Percentiles rank a stretch among this genome's conserved stretches.
Conservation (phyloP, 2,329 filamentous ascomycete species). For the Orbilia ellipsospora region DNA sequence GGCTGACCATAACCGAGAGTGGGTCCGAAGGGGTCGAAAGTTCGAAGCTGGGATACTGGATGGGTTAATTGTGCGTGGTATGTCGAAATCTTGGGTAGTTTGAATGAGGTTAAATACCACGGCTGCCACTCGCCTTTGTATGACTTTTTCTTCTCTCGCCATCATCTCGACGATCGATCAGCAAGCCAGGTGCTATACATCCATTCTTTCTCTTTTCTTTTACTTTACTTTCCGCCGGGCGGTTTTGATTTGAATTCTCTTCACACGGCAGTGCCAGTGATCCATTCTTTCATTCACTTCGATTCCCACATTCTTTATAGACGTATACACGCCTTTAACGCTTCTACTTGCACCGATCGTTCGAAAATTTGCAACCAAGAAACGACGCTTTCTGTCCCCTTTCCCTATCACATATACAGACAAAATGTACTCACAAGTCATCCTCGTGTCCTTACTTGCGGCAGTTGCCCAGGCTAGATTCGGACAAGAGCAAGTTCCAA, state of each 20-base stretch:
- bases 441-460: constrained; percentile 63
- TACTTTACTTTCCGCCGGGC: constrained; percentile 50
- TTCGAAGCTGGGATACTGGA: too few relatives aligned
- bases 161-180: constrained; percentile 55
- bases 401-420: constrained; percentile 33
- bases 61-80: background rate
- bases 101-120: constrained; percentile 42
- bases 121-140: constrained; percentile 19
- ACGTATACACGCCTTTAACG: constrained; percentile 45
- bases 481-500: constrained; percentile 72
- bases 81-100: constrained; percentile 5
- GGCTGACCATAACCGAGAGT: constrained; percentile 27
- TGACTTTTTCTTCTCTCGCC: constrained; percentile 31
- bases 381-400: constrained; percentile 35
- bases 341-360: constrained; percentile 46
- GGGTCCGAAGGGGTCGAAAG: constrained; percentile 4
- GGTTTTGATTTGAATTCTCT: constrained; percentile 54
- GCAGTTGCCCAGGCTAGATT: constrained; percentile 69
- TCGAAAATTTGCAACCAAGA: constrained; percentile 34
- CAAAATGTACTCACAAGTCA: constrained; percentile 65
- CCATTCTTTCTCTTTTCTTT: constrained; percentile 37
- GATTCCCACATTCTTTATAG: constrained; percentile 47
- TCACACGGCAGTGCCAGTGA: constrained; percentile 53
- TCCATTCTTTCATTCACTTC: constrained; percentile 45
- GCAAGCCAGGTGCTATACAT: constrained; percentile 55